Evolutionary conservation across 2,329 filamentous ascomycete species (phyloP).

Genomic region (Alternaria dauci): DNA sequence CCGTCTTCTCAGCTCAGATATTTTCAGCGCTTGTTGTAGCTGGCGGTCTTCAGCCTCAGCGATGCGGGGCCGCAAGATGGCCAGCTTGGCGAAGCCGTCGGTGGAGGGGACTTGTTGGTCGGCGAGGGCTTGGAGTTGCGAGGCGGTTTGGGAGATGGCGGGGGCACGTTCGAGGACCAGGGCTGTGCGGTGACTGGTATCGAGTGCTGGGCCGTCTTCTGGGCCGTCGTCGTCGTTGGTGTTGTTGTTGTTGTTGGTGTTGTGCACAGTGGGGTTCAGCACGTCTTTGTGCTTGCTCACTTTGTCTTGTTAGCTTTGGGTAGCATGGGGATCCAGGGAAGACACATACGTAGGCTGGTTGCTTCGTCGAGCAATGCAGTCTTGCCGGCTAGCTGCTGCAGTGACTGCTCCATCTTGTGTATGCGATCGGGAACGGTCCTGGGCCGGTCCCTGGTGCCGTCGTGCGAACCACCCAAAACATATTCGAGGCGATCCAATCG

Average conservation of each 20-base stretch:
- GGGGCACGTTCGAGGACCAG: constrained; percentile 56
- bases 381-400: constrained; percentile 52
- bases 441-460: constrained; percentile 31
- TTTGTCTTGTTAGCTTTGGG: constrained; percentile 40
- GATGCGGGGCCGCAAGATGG: constrained; percentile 68
- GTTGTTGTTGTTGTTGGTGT: constrained; percentile 19
- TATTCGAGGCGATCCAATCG: constrained; percentile 56
- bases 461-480: constrained; percentile 49
- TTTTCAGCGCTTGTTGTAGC: constrained; percentile 66
- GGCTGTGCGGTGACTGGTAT: constrained; percentile 39
- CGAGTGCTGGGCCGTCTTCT: constrained; percentile 28
- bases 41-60: constrained; percentile 68
- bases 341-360: constrained; percentile 47
- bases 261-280: constrained; percentile 28
- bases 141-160: constrained; percentile 53
- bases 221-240: constrained; percentile 9
- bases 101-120: constrained; percentile 56
- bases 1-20: constrained; percentile 68
- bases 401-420: constrained; percentile 47
- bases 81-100: constrained; percentile 61
- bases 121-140: constrained; percentile 55
- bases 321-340: neutral
- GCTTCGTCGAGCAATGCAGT: constrained; percentile 52
- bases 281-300: constrained; percentile 54
- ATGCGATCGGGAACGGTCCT: constrained; percentile 47